Evolutionary conservation across 2,329 filamentous ascomycete species (phyloP).

Genomic region (Colletotrichum scovillei): DNA sequence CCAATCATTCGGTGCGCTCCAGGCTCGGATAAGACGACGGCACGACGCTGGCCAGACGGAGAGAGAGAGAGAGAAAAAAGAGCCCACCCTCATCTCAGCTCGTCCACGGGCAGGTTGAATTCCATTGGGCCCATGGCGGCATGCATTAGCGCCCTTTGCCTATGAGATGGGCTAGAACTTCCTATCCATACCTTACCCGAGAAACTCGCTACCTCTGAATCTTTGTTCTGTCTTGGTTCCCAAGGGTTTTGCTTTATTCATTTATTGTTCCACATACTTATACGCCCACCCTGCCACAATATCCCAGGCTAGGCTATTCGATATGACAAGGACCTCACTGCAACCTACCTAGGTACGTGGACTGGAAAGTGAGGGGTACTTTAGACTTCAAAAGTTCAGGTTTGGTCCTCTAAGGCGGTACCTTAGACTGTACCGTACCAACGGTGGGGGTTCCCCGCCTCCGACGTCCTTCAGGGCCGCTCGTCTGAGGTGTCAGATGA

Average conservation of each 20-base stretch:
- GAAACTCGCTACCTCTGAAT: background rate
- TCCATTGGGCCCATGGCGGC: slow-evolving; percentile 18
- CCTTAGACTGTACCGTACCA: background rate
- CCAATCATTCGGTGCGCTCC: slow-evolving; percentile 27
- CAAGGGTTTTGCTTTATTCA: background rate
- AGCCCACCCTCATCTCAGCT: background rate
- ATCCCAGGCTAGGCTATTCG: background rate
- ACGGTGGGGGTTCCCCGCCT: background rate
- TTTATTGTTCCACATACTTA: background rate
- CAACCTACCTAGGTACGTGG: background rate
- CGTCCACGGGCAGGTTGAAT: background rate
- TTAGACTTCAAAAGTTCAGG: background rate
- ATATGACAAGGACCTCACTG: background rate
- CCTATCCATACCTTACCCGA: background rate
- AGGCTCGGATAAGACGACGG: slow-evolving; percentile 22
- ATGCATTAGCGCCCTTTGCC: slow-evolving; percentile 21
- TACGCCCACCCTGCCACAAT: background rate
- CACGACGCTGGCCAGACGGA: background rate
- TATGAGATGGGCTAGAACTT: background rate
- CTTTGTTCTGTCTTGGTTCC: background rate
- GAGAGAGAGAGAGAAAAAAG: background rate
- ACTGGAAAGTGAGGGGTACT: background rate
- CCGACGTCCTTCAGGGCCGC: background rate
- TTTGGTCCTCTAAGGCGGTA: background rate
- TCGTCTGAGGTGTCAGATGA: background rate